Evolutionary conservation across 78 protist species (phyloP), one percentile per base, ranked within the genome.

Genomic region (Dictyostelium citrinum): DNA sequence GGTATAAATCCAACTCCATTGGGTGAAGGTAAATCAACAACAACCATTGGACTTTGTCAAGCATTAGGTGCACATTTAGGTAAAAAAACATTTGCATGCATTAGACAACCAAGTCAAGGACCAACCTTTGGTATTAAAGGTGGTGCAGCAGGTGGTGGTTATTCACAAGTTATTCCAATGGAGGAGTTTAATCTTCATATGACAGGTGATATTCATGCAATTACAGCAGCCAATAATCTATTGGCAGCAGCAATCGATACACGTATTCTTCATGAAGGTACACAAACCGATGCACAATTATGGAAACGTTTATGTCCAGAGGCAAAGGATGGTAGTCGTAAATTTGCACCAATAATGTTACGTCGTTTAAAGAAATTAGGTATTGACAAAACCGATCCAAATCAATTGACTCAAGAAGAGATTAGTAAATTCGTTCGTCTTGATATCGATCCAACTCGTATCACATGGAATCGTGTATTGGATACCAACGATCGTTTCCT

Each of bases 181-280:
- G 99, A 98, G 55, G 99, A 98, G 70, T 98, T 99, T 90, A 99
- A 99, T 90, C 91, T 99, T 43, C 99, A 98, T 79, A 77, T 98
- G 49, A 99, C 99, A 5, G 99, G 99, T 51, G 99, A 99, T 90
- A 98, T 99, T 84, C 99, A 99, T 88, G 99, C 99, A 27, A 98
- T 99, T 88, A 97, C 99, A 1, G 99, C 99, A 5, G 99, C 99
- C 27, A 98, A 98, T 96, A 99, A 99, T 86, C 71, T 98, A 43
- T 76, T 97, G 5, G 98, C 99, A 1, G 99, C 99, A 1, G 99
- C 99, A 64, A 97, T 99, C 74, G 99, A 99, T 84, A 77, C 99
- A 12, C 93, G 99, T 60, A 81, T 93, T 58, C 96, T 98, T 46
- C 99, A 98, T 55, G 99, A 99, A 74, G 31, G 33, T 20, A 97